Evolutionary conservation across 805 yeast genomes (phyloP).

Genomic region (Nakazawaea peltata): DNA sequence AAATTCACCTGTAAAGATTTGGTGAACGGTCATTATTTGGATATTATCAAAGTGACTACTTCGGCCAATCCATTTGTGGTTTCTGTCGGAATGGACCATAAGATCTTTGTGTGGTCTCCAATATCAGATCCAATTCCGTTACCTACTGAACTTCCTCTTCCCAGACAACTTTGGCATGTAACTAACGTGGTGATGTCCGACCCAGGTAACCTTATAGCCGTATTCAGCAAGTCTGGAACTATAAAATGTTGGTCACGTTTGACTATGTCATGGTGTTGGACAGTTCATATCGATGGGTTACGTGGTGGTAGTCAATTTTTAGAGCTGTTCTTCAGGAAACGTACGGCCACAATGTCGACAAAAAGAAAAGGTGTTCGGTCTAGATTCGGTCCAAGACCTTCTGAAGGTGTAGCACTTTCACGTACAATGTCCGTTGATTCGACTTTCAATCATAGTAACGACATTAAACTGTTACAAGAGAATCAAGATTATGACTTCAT

Average conservation of each 20-base stretch:
- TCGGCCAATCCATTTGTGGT: slow-evolving; percentile 60
- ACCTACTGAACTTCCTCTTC: slow-evolving; percentile 35
- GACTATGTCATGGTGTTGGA: slow-evolving; percentile 52
- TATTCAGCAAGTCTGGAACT: slow-evolving; percentile 43
- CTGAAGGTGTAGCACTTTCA: slow-evolving; percentile 12
- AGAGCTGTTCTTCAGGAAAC: slow-evolving; percentile 54
- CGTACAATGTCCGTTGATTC: slow-evolving; percentile 24
- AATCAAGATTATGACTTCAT: slow-evolving; percentile 37
- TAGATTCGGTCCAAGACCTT: slow-evolving; percentile 7
- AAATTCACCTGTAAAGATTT: slow-evolving; percentile 28
- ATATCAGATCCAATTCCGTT: slow-evolving; percentile 36
- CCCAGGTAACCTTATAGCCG: slow-evolving; percentile 50
- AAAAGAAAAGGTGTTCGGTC: slow-evolving; percentile 17
- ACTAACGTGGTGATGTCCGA: slow-evolving; percentile 48
- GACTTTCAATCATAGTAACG: slow-evolving; percentile 20
- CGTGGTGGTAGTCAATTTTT: slow-evolving; percentile 28
- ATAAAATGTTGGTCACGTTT: slow-evolving; percentile 56
- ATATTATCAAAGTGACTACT: slow-evolving; percentile 52
- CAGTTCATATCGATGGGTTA: slow-evolving; percentile 31
- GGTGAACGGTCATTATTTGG: slow-evolving; percentile 48
- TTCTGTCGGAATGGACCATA: slow-evolving; percentile 68
- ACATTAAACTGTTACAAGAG: slow-evolving; percentile 19
- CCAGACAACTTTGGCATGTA: slow-evolving; percentile 51
- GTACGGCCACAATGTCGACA: slow-evolving; percentile 38
- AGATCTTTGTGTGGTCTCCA: slow-evolving; percentile 69